Conservation (phyloP, 108 stramenopile genomes). For the Stephanodiscus triporus region DNA sequence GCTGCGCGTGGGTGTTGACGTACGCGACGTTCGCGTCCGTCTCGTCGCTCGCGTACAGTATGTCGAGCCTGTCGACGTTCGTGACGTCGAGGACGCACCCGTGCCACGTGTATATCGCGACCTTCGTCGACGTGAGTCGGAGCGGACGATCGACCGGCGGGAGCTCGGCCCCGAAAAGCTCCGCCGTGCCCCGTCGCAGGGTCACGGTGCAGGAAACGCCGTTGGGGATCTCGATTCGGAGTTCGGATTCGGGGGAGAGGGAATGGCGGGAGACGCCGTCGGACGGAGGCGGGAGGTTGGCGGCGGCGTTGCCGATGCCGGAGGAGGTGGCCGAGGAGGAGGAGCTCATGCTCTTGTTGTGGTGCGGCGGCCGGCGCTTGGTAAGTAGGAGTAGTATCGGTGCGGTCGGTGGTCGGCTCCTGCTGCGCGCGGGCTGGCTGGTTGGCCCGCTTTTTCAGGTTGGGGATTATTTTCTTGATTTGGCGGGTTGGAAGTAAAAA, state of each 20-base stretch:
- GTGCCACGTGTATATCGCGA: conserved; percentile 91
- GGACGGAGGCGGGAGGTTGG: conserved; percentile 21
- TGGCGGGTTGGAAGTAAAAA: too few relatives aligned
- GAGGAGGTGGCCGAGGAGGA: neutral
- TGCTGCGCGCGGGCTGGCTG: too few relatives aligned
- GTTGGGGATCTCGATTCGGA: conserved; percentile 54
- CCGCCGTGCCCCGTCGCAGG: conserved; percentile 45
- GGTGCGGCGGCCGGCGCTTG: too few relatives aligned
- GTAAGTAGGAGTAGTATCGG: too few relatives aligned
- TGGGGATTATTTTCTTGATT: too few relatives aligned
- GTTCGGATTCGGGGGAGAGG: conserved; percentile 53
- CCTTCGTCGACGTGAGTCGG: conserved; percentile 64
- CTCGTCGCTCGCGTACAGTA: conserved; percentile 71
- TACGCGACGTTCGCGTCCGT: conserved; percentile 80
- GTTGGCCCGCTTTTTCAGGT: too few relatives aligned
- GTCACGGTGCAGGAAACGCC: conserved; percentile 33
- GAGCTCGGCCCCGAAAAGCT: conserved; percentile 58
- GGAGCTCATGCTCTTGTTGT: neutral
- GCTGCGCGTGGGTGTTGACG: conserved; percentile 92
- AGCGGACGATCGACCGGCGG: conserved; percentile 44
- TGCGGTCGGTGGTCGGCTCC: too few relatives aligned
- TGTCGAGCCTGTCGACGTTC: conserved; percentile 55
- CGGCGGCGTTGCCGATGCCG: conserved; percentile 27
- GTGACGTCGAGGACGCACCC: conserved; percentile 80
- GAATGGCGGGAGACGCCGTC: conserved; percentile 31